Evolutionary conservation across 208 protist genomes (phyloP), one percentile per base, ranked within the genome.

Genomic region (Novymonas esmeraldas): DNA sequence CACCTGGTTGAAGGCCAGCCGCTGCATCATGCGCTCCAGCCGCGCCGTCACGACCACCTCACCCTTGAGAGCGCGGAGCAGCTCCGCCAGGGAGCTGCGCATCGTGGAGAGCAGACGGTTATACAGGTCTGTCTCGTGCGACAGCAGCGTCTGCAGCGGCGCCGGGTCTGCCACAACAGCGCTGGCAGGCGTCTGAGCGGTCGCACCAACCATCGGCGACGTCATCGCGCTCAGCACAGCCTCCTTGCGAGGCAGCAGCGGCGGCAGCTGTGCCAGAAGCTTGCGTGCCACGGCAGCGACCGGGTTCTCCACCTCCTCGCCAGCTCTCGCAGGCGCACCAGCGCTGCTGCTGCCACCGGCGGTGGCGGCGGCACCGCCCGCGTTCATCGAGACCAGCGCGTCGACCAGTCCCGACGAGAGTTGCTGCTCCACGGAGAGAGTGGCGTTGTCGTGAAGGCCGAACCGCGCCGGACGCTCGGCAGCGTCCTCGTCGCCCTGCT

Each of bases 371-470:
- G 51, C 57, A 26, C 81, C 63, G 58, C 84, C 78, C 11, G 80
- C 54, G 66, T 75, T 81, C 73, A 85, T 90, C 36, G 56, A 36
- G 7, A 90, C 84, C 14, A 90, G 70, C 20, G 76, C 70, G 26
- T 72, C 59, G 9, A 90, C 72, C 14, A 90, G 59, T 6, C 70
- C 73, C 5, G 65, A 70, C 20, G 84, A 90, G 28, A 75, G 80
- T 57, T 77, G 70, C 3, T 81, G 79, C 58, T 96, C 89, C 20
- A 87, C 87, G 16, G 94, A 90, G 51, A 98, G 97, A 52, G 87
- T 89, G 10, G 97, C 97, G 85, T 98, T 98, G 46, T 66, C 84
- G 73, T 99, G 95, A 29, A 99, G 78, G 31, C 97, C 97, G 74
- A 98, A 99, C 13, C 85, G 62, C 31, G 84, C 86, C 16, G 97